phyloP scores from a whole-genome alignment of 1,284 basidiomycete species.

The Marasmius sp. region DNA sequence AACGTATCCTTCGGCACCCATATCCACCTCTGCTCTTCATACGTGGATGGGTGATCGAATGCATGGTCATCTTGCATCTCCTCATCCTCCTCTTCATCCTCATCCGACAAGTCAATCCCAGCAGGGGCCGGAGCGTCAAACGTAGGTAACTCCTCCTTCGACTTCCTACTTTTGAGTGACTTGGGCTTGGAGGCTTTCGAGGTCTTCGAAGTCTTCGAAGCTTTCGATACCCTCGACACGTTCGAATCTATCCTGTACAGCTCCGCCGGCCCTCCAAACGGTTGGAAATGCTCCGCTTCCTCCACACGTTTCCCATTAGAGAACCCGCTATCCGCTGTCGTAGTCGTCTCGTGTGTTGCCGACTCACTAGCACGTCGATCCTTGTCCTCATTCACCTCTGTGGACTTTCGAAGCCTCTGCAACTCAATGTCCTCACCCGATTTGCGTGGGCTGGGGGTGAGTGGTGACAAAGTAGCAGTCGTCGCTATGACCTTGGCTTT shows the following conservation, averaged over 20 bases:
- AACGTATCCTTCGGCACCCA: constrained; percentile 65
- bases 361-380: not conserved
- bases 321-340: not conserved
- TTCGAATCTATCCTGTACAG: constrained; percentile 13
- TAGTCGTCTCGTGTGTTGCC: not conserved
- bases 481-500: constrained; percentile 20
- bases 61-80: constrained; percentile 36
- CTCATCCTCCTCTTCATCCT: constrained; percentile 29
- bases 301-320: not conserved
- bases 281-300: not conserved
- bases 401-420: not conserved
- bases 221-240: constrained; percentile 18
- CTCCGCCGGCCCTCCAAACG: constrained; percentile 4
- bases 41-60: constrained; percentile 67
- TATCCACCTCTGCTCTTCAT: constrained; percentile 58
- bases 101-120: constrained; percentile 18
- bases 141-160: not conserved
- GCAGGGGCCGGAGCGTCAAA: constrained; percentile 26
- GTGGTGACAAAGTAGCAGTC: not conserved
- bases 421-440: not conserved
- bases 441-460: constrained; percentile 9
- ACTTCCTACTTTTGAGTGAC: not conserved
- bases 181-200: constrained; percentile 14
- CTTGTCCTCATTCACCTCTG: not conserved
- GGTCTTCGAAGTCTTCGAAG: constrained; percentile 12